Evolutionary conservation across 495 filamentous ascomycete species (phyloP).

Genomic region (Podospora comata): DNA sequence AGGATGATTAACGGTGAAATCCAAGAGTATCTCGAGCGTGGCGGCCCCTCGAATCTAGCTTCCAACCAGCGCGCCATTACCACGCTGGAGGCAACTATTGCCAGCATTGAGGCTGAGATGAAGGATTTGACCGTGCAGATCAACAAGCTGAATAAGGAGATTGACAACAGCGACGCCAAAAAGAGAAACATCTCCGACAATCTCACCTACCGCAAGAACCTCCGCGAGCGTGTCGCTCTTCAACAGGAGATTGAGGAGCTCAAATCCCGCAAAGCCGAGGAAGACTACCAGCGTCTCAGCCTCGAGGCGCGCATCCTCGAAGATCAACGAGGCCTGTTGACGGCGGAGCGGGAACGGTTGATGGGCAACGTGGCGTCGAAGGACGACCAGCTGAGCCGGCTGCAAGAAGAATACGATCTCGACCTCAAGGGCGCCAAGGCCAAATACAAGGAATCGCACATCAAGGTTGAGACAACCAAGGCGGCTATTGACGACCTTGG

Average conservation of each 20-base stretch:
- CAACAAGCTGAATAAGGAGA: constrained; percentile 74
- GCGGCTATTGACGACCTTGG: constrained; percentile 87
- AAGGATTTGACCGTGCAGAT: constrained; percentile 60
- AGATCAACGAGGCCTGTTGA: constrained; percentile 56
- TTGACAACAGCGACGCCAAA: constrained; percentile 72
- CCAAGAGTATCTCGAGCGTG: constrained; percentile 70
- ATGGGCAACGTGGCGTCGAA: constrained; percentile 75
- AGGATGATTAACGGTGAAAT: constrained; percentile 73
- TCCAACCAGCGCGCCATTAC: constrained; percentile 67
- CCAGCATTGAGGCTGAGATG: constrained; percentile 63
- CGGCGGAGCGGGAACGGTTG: constrained; percentile 49
- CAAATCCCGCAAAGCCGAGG: constrained; percentile 73
- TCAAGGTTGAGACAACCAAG: constrained; percentile 89
- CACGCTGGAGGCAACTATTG: constrained; percentile 61
- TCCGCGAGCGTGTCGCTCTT: constrained; percentile 63
- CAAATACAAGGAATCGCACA: constrained; percentile 82
- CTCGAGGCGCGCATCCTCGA: constrained; percentile 63
- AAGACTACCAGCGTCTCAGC: constrained; percentile 72
- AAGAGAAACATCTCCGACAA: constrained; percentile 85
- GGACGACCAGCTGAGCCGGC: constrained; percentile 67
- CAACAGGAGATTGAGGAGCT: constrained; percentile 69
- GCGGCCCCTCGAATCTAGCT: constrained; percentile 68
- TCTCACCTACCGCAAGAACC: constrained; percentile 71
- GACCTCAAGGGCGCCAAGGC: constrained; percentile 81
- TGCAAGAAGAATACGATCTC: constrained; percentile 72